Evolutionary conservation across 1,139 yeast species (phyloP), one percentile per base, ranked within the genome.

Genomic region (Blastobotrys aristatus): DNA sequence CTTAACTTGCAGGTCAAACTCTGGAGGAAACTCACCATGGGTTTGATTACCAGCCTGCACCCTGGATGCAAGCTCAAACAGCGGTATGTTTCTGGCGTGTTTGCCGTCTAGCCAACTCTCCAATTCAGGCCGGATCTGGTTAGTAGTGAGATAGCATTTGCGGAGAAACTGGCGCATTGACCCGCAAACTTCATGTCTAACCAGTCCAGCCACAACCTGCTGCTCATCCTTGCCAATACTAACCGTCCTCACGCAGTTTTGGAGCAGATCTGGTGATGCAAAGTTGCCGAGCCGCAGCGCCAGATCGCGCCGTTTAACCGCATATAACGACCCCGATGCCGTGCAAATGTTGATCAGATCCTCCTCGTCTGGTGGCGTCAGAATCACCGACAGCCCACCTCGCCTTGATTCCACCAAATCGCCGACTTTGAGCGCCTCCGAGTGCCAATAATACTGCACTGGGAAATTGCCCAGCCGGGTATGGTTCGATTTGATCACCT

Each of bases 31-130:
- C 16, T 6, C 22, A 18, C n/a, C 21, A 2, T 16, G 4, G 14
- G 10, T 14, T 4, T 13, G 8, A 5, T 8, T n/a, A 8, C 16
- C 8, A 10, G 10, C 6, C 18, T 43, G 46, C 14, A 52, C 51
- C 34, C 50, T 47, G 37, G 50, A 46, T 30, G 53, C 60, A 3
- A 59, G 52, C 30, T 55, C 60, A 43, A 54, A 57, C 20, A 59
- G 50, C 3, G 63, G 55, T 10, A 59, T 46, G 35, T 55, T 58
- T 1, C 52, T 46, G 4, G 63, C 47, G 4, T 47, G 48, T 10
- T 52, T 43, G 13, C 46, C 45, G 4, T 40, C 30, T 22, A 55
- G 46, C 14, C 54, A 40, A 7, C 44, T 31, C 2, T 41, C 35
- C 26, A 48, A 21, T 6, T 31, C 40, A n/a, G 39, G 38, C 18